These are phyloP conservation scores for Sugiyamaella paludigena DNA, from an alignment of 1,139 yeast species.

Conservation along the genomic window DNA sequence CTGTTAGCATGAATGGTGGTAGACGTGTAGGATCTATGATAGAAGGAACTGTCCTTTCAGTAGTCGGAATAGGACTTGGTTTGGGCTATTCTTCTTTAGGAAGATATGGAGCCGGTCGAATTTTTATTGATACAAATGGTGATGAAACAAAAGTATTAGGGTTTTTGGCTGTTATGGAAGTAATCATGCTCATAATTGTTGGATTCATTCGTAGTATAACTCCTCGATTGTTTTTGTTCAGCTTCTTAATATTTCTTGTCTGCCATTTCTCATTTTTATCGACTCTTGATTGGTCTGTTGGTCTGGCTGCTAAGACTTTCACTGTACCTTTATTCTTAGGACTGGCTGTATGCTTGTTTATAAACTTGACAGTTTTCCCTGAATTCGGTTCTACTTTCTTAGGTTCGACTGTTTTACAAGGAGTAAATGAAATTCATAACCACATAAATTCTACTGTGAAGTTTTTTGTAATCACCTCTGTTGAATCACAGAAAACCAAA, in stretches of 20 bases:
- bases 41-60: conserved; percentile 40
- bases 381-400: conserved; percentile 52
- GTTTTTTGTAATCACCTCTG: conserved; percentile 37
- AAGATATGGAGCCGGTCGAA: conserved; percentile 42
- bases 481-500: conserved; percentile 19
- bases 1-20: conserved; percentile 51
- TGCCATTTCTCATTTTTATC: conserved; percentile 49
- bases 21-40: conserved; percentile 49
- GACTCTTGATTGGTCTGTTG: conserved; percentile 35
- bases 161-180: conserved; percentile 45
- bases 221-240: conserved; percentile 47
- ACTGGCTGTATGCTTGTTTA: conserved; percentile 43
- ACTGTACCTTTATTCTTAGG: conserved; percentile 47
- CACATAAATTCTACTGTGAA: conserved; percentile 41
- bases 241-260: conserved; percentile 47
- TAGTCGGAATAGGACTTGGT: conserved; percentile 44
- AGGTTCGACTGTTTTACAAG: conserved; percentile 44
- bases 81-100: conserved; percentile 44
- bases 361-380: conserved; percentile 46
- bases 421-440: conserved; percentile 43
- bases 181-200: conserved; percentile 46
- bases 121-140: conserved; percentile 19
- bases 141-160: conserved; percentile 42
- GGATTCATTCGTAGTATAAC: conserved; percentile 50
- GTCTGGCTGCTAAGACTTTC: conserved; percentile 36